Percentiles rank a stretch among this genome's conserved stretches.
Conservation (phyloP, 495 filamentous ascomycete genomes). For the Rostrohypoxylon terebratum region DNA sequence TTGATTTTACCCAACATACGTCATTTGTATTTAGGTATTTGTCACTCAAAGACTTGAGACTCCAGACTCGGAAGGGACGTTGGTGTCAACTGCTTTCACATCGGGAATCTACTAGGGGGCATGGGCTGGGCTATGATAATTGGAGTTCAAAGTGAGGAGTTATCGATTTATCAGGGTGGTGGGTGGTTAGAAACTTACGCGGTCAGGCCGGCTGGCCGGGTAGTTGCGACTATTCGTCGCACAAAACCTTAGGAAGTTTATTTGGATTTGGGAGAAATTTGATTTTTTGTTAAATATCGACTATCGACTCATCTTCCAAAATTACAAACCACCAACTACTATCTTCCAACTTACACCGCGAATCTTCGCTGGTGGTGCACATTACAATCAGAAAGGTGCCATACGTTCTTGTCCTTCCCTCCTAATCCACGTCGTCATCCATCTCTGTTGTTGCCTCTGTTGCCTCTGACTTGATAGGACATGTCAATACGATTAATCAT, state of each 20-base stretch:
- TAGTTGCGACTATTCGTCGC: conserved; percentile 17
- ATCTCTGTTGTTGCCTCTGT: no score
- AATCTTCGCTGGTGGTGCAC: conserved; percentile 16
- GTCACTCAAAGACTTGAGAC: not conserved
- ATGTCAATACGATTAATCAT: conserved; percentile 11
- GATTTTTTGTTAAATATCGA: conserved; percentile 42
- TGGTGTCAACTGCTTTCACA: not conserved
- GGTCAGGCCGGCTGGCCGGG: conserved; percentile 29
- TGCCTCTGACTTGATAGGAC: conserved; percentile 6
- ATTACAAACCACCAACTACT: conserved; percentile 9
- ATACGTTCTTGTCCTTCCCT: conserved; percentile 9
- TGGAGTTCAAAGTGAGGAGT: conserved; percentile 11
- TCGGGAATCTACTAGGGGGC: conserved; percentile 6
- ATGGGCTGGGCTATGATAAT: not conserved
- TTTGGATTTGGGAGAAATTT: conserved; percentile 7
- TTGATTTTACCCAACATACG: conserved; percentile 6
- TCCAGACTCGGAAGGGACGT: not conserved
- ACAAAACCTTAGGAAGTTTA: conserved; percentile 5
- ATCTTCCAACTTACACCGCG: conserved; percentile 6
- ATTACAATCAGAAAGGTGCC: conserved; percentile 14
- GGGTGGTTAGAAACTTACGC: conserved; percentile 33
- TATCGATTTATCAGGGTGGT: conserved; percentile 3
- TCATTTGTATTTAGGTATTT: not conserved
- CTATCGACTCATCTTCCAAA: conserved; percentile 38
- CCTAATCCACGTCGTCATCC: conserved; percentile 18